These are phyloP conservation scores for Cicer pinnatifidum DNA, from an alignment of 306 rosid species.

Conservation along the genomic window DNA sequence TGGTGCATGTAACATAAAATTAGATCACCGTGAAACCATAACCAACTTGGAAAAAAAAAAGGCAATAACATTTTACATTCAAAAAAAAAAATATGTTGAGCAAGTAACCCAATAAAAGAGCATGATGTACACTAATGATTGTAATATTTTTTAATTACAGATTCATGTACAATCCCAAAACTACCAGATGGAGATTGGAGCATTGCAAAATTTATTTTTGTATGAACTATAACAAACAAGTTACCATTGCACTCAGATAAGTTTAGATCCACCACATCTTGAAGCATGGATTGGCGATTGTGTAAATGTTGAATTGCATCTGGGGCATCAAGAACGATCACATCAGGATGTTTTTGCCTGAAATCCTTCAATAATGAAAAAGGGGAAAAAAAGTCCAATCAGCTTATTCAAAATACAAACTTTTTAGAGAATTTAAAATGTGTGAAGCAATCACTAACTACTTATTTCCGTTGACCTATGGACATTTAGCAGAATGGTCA, in stretches of 20 bases:
- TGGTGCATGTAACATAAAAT: background rate
- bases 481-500: constrained; percentile 26
- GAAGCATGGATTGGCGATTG: constrained; percentile 68
- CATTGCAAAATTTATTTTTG: background rate
- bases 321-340: constrained; percentile 56
- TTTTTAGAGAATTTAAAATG: constrained; percentile 30
- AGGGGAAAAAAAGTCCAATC: constrained; percentile 1
- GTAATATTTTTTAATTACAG: background rate
- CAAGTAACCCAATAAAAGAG: constrained; percentile 21
- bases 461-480: constrained; percentile 21
- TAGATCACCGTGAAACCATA: constrained; percentile 10
- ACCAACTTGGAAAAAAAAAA: constrained; percentile 10
- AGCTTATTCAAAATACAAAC: constrained; percentile 39
- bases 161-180: constrained; percentile 38
- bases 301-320: constrained; percentile 55
- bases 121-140: constrained; percentile 24
- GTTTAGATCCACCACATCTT: constrained; percentile 59
- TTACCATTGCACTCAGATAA: constrained; percentile 59
- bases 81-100: background rate
- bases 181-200: background rate
- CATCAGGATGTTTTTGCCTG: constrained; percentile 55
- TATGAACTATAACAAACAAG: constrained; percentile 28
- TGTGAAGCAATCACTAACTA: constrained; percentile 32
- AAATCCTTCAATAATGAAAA: constrained; percentile 53
- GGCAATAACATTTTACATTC: constrained; percentile 22